Evolutionary conservation across 768 basidiomycete genomes (phyloP).

Genomic region (Suillus sp.): DNA sequence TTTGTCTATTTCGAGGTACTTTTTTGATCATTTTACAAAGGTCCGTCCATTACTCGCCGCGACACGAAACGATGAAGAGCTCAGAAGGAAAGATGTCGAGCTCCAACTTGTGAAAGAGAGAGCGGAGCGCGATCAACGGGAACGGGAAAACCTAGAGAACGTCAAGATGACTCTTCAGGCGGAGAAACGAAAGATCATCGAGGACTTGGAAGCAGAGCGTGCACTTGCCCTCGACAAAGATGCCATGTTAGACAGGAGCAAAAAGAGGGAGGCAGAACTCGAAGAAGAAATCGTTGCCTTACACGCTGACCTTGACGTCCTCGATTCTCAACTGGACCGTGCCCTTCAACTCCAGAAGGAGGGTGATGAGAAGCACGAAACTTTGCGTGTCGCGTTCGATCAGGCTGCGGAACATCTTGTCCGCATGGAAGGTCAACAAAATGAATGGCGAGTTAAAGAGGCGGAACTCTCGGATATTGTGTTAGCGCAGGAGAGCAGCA

Average conservation of each 20-base stretch:
- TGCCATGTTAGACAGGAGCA: slow-evolving; percentile 75
- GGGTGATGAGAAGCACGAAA: slow-evolving; percentile 75
- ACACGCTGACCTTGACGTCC: slow-evolving; percentile 79
- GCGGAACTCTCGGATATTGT: slow-evolving; percentile 60
- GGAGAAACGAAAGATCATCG: slow-evolving; percentile 82
- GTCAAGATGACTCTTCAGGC: slow-evolving; percentile 82
- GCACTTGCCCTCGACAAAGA: slow-evolving; percentile 83
- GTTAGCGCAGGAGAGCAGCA: slow-evolving; percentile 56
- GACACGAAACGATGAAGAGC: slow-evolving; percentile 89
- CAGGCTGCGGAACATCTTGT: slow-evolving; percentile 87
- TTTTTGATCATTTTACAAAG: slow-evolving; percentile 38
- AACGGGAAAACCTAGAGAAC: slow-evolving; percentile 75
- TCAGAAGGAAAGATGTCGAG: slow-evolving; percentile 85
- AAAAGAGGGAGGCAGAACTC: slow-evolving; percentile 80
- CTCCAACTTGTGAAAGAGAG: slow-evolving; percentile 77
- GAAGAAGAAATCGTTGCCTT: slow-evolving; percentile 82
- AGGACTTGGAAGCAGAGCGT: slow-evolving; percentile 82
- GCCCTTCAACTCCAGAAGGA: slow-evolving; percentile 78
- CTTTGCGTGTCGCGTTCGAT: slow-evolving; percentile 72
- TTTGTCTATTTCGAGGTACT: slow-evolving; percentile 8
- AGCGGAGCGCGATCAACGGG: slow-evolving; percentile 84
- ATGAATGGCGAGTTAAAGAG: slow-evolving; percentile 67
- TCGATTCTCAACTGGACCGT: slow-evolving; percentile 85
- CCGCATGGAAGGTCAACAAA: slow-evolving; percentile 75
- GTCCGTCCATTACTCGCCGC: slow-evolving; percentile 92